These are phyloP conservation scores for Plasmodium fragile DNA, from an alignment of 169 alveolate species.

Conservation along the genomic window DNA sequence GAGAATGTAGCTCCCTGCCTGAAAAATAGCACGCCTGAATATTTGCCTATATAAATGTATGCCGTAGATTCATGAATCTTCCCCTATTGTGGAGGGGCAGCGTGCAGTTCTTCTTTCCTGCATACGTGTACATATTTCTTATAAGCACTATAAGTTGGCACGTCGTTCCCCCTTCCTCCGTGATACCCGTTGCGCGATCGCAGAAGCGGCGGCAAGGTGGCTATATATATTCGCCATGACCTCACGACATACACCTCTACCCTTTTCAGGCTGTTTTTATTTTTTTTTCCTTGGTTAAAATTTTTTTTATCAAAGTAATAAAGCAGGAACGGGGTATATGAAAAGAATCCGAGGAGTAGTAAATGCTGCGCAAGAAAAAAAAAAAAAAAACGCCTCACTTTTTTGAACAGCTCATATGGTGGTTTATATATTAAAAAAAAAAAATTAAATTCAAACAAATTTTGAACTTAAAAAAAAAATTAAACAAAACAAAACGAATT, in stretches of 20 bases:
- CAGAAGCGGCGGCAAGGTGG: background rate
- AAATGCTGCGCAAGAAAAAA: background rate
- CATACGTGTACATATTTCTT: background rate
- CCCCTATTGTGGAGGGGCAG: background rate
- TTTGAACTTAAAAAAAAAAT: background rate
- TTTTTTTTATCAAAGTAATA: background rate
- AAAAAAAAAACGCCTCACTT: background rate
- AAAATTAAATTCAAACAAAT: constrained; percentile 8
- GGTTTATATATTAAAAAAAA: background rate
- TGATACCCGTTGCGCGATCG: background rate
- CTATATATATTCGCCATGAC: background rate
- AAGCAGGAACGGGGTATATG: background rate
- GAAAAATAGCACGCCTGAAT: background rate
- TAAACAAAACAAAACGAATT: constrained; percentile 5
- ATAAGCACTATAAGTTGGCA: background rate
- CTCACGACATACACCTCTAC: background rate
- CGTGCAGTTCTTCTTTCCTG: background rate
- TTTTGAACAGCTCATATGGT: background rate
- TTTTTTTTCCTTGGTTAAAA: background rate
- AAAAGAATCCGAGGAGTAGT: background rate
- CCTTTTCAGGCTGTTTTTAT: background rate
- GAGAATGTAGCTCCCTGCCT: background rate
- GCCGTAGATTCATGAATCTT: background rate
- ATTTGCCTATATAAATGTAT: background rate
- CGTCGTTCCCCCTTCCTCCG: background rate